These are phyloP conservation scores for Amanita subjunquillea DNA, from an alignment of 768 basidiomycete genomes.

Conservation along the genomic window DNA sequence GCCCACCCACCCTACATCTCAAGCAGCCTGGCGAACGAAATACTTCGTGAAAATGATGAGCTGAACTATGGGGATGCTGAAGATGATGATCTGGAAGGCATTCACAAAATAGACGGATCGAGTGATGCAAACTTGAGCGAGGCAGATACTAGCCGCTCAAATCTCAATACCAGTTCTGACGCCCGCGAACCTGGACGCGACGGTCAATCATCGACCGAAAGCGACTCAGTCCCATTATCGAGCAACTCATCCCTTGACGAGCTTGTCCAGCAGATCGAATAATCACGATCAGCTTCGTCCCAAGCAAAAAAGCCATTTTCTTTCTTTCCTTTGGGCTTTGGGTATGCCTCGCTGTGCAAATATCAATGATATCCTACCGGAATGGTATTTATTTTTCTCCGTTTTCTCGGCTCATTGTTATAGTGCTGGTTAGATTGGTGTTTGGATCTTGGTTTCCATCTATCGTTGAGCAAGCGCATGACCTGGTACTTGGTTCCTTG, in stretches of 20 bases:
- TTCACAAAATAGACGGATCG: background rate
- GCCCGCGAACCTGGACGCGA: background rate
- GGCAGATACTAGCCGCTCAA: background rate
- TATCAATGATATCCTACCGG: conserved; percentile 5
- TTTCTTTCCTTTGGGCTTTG: conserved; percentile 4
- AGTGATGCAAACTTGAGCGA: background rate
- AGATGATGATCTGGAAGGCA: background rate
- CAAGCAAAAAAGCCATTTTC: background rate
- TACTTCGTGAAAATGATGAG: background rate
- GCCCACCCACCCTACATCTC: background rate
- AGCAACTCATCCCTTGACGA: background rate
- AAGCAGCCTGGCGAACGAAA: conserved; percentile 6
- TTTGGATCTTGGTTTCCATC: conserved; percentile 2
- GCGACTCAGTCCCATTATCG: background rate
- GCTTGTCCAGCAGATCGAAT: background rate
- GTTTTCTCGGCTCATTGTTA: background rate
- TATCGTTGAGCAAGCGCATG: background rate
- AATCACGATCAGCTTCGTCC: background rate
- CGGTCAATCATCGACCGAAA: background rate
- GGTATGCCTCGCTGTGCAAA: background rate
- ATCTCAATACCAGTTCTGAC: background rate
- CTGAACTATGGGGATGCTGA: background rate
- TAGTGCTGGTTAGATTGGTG: background rate
- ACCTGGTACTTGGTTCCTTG: background rate
- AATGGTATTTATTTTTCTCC: conserved; percentile 6